Base-by-base conservation (phyloP, 2,329 filamentous ascomycete genomes). In the Fusarium poae region DNA sequence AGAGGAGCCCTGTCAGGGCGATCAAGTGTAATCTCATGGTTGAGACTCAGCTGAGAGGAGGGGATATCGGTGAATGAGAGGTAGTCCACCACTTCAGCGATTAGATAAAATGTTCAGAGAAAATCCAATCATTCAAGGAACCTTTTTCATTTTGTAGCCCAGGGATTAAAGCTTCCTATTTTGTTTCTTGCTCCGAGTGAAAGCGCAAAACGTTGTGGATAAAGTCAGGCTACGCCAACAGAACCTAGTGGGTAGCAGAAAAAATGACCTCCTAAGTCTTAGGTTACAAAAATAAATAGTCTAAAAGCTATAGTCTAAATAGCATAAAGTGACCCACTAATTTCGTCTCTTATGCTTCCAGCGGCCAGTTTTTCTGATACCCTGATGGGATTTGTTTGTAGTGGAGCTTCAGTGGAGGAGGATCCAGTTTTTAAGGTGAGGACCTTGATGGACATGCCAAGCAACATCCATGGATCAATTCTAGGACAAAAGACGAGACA, bases 371-470 rank as follows among this genome's bases (percentile, higher is more conserved):
- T n/a, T n/a, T n/a, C n/a, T n/a, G n/a, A n/a, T n/a, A n/a, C n/a
- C n/a, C n/a, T 11, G 29, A 34, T 48, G 42, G 11, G 23, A 25
- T 43, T 18, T 29, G 55, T 7, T 35, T 34, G 11, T 45, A 23
- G 67, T 49, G 67, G 67, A 45, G 20, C 46, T 37, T 18, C 16
- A n/a, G 27, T 10, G 20, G n/a, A 39, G 20, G 32, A 39, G 39
- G 49, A 4, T 52, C 56, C 66, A 55, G 37, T 70, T 60, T 70
- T 70, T 63, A 68, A 68, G 62, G 57, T 67, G 68, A 73, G 71
- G 68, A 73, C 71, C 71, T 57, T 73, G 71, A 73, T 73, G 64
- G 71, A 23, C 65, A 57, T 50, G 67, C 67, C 67, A 67, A 65
- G 64, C 64, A 73, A 65, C 65, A 16, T 16, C 43, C 25, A 45